These are phyloP conservation scores for Cyberlindnera galapagoensis DNA, from an alignment of 805 yeast genomes.

Conservation along the genomic window DNA sequence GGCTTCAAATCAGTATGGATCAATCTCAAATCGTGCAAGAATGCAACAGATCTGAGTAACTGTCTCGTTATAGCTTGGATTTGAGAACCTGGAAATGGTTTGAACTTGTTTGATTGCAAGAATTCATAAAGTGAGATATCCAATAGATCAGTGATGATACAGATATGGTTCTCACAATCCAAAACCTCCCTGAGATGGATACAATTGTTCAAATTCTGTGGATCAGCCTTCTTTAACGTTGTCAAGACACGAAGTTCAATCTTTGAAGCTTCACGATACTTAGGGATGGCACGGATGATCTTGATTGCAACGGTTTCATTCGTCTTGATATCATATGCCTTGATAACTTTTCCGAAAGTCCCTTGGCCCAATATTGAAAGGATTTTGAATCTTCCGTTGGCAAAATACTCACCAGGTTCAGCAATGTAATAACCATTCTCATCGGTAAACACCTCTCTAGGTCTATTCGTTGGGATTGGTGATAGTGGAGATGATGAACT, in stretches of 20 bases:
- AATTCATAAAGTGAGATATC: constrained; percentile 88
- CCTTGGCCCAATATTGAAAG: constrained; percentile 78
- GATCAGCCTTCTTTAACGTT: constrained; percentile 63
- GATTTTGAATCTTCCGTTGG: constrained; percentile 67
- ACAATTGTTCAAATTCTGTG: constrained; percentile 63
- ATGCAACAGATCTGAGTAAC: constrained; percentile 76
- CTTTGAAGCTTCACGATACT: constrained; percentile 92
- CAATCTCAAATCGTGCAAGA: constrained; percentile 80
- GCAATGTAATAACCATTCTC: constrained; percentile 68
- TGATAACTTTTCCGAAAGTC: constrained; percentile 85
- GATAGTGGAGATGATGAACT: constrained; percentile 15
- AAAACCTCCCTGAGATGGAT: constrained; percentile 84
- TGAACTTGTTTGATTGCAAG: constrained; percentile 71
- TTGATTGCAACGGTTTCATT: constrained; percentile 73
- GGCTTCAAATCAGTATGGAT: constrained; percentile 97
- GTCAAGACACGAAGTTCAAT: constrained; percentile 82
- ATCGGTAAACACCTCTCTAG: constrained; percentile 17
- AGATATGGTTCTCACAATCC: constrained; percentile 89
- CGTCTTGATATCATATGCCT: constrained; percentile 64
- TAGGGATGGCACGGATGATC: constrained; percentile 85
- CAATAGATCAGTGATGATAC: constrained; percentile 84
- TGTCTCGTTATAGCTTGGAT: constrained; percentile 86
- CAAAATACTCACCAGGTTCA: constrained; percentile 51
- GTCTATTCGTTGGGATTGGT: constrained; percentile 10
- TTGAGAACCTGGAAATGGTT: constrained; percentile 92